phyloP scores from a whole-genome alignment of 1,139 yeast genomes.

The Lodderomyces metapsilosis region DNA sequence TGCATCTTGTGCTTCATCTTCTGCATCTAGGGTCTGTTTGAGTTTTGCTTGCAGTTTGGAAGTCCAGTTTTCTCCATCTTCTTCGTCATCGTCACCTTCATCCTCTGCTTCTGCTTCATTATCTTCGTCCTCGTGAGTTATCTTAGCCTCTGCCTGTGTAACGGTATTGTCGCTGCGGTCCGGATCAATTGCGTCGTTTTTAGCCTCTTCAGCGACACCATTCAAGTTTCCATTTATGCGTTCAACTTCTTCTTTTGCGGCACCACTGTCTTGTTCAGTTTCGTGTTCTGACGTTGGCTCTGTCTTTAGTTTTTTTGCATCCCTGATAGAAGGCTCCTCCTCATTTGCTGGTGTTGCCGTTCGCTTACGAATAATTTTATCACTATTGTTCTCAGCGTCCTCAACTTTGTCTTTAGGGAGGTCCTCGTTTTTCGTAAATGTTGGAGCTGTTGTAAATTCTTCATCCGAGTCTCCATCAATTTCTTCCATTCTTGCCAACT shows the following conservation, averaged over 20 bases:
- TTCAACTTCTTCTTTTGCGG: conserved; percentile 16
- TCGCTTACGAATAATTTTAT: conserved; percentile 8
- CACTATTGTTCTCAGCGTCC: conserved; percentile 3
- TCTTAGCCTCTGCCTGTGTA: conserved; percentile 8
- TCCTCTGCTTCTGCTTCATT: conserved; percentile 8
- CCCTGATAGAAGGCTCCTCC: too few species aligned
- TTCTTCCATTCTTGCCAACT: conserved; percentile 41
- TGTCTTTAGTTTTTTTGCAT: conserved; percentile 9
- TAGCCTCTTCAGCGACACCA: not conserved
- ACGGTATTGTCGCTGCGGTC: not conserved
- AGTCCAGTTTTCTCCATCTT: conserved; percentile 18
- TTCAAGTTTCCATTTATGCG: not conserved
- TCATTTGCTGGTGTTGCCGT: conserved; percentile 3
- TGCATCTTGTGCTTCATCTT: conserved; percentile 13
- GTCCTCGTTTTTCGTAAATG: conserved; percentile 4
- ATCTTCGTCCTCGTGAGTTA: conserved; percentile 3
- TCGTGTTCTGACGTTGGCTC: conserved; percentile 8
- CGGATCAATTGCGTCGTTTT: not conserved
- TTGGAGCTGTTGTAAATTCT: conserved; percentile 10
- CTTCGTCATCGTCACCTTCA: conserved; percentile 12
- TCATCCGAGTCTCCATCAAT: conserved; percentile 27
- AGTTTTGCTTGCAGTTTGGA: conserved; percentile 19
- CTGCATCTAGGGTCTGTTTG: conserved; percentile 12
- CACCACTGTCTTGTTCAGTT: conserved; percentile 14
- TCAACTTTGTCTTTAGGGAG: not conserved